A percentile compares a stretch with the other conserved stretches of the same genome.
phyloP scores from a whole-genome alignment of 2,329 filamentous ascomycete genomes.

The Diplodia seriata region DNA sequence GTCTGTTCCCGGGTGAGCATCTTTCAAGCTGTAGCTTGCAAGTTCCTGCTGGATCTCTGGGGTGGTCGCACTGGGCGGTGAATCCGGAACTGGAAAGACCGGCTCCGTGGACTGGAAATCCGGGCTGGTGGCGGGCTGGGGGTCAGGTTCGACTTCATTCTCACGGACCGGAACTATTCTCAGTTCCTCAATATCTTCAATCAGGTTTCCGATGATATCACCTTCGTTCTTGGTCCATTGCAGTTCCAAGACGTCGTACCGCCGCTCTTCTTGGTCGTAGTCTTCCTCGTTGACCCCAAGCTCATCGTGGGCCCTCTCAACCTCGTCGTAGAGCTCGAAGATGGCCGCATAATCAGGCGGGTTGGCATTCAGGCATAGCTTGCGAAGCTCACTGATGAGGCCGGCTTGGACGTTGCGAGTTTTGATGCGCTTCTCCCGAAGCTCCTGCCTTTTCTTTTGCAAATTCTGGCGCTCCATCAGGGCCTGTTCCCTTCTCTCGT shows the following conservation, averaged over 20 bases:
- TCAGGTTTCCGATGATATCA: neutral
- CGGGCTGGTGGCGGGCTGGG: neutral
- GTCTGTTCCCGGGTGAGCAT: no score
- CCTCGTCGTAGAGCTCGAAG: neutral
- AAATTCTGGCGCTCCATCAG: neutral
- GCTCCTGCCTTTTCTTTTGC: neutral
- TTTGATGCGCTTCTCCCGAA: neutral
- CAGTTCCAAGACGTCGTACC: neutral
- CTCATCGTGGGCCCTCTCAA: neutral
- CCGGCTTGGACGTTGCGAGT: neutral
- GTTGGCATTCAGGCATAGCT: conserved; percentile 15
- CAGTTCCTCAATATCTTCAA: conserved; percentile 4
- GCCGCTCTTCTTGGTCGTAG: neutral
- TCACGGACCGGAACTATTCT: neutral
- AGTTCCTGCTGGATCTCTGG: no score
- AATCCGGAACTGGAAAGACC: no score
- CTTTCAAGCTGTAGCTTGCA: no score
- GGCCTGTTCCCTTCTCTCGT: neutral
- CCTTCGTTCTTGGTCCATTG: neutral
- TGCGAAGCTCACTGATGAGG: neutral
- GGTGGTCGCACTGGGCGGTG: no score
- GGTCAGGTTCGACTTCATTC: neutral
- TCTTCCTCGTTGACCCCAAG: conserved; percentile 9
- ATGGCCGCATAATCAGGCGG: neutral
- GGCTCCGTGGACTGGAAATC: neutral